phyloP scores from a whole-genome alignment of 371 early-diverging fungal genomes.

The Actinomortierella wolfii region DNA sequence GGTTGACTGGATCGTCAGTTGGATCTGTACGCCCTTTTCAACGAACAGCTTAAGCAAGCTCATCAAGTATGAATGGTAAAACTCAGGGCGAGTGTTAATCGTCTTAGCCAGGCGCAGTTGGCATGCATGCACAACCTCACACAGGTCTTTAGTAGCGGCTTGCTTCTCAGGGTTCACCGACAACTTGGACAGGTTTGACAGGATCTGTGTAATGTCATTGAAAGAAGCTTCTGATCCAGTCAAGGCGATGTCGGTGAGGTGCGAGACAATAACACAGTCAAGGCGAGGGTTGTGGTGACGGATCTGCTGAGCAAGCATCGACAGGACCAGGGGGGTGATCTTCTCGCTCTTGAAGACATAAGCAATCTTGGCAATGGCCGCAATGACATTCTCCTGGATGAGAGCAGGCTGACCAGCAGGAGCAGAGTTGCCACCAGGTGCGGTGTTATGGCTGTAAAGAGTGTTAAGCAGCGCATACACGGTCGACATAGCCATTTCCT shows the following conservation, averaged over 20 bases:
- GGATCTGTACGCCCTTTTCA: conserved; percentile 73
- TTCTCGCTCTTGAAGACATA: conserved; percentile 65
- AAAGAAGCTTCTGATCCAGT: conserved; percentile 56
- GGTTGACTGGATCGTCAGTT: conserved; percentile 53
- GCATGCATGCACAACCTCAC: conserved; percentile 50
- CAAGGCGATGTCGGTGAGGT: conserved; percentile 65
- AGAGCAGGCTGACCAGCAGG: conserved; percentile 54
- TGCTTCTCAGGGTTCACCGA: conserved; percentile 56
- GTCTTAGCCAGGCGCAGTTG: conserved; percentile 56
- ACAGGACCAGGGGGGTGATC: conserved; percentile 67
- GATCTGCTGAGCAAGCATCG: conserved; percentile 62
- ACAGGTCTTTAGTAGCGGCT: conserved; percentile 48
- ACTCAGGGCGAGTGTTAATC: conserved; percentile 56
- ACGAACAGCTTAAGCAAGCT: conserved; percentile 67
- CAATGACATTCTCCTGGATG: conserved; percentile 60
- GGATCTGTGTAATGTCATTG: conserved; percentile 58
- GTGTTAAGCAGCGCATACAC: conserved; percentile 61
- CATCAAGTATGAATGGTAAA: conserved; percentile 59
- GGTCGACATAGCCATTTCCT: conserved; percentile 56
- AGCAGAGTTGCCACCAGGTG: conserved; percentile 30
- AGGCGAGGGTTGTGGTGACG: conserved; percentile 54
- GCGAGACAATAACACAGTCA: conserved; percentile 57
- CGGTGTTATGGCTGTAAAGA: conserved; percentile 52
- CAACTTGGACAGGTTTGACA: conserved; percentile 55
- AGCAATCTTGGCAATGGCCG: conserved; percentile 70